Evolutionary conservation across 208 protist genomes (phyloP), one percentile per base, ranked within the genome.

Genomic region (Acanthamoeba polyphaga): DNA sequence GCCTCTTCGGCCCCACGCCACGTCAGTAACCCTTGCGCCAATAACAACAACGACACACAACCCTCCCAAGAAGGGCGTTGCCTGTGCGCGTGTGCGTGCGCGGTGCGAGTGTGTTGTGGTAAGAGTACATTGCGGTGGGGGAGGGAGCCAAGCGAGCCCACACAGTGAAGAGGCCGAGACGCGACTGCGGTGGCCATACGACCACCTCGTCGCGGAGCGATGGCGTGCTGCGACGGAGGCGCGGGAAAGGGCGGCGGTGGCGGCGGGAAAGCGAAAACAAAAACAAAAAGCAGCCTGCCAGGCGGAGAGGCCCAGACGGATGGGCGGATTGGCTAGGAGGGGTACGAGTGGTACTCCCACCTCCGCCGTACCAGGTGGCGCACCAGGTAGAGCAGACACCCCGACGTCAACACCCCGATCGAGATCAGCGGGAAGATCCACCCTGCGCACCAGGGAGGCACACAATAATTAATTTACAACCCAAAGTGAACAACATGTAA

Each of bases 291-390:
- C 12, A 66, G 5, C 22, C 3, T 12, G 62, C 15, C 7, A 12
- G 62, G 62, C 17, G 62, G 62, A 12, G 62, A 29, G 15, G 62
- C 15, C 27, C 70, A 29, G 15, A 27, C 9, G 0, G 70, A 51
- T 2, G 24, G 9, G 66, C 24, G 46, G 46, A 78, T 24, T 3
- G 27, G 9, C 74, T 82, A 82, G 74, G 74, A 82, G 10, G 74
- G 74, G 32, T 82, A 82, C 74, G 74, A 82, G 74, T 82, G 74
- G 74, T 82, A 82, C 43, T 82, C 38, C 74, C 74, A 82, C 22
- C 74, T 6, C 12, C 43, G 74, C 43, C 10, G 4, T 38, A 82
- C 46, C 74, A 82, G 43, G 46, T 82, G 46, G n/a, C 74, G 32
- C 74, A 53, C 74, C 43, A 27, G n/a, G 46, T 82, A 82, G 38